phyloP scores from a whole-genome alignment of 176 grass and related monocot species.

The Areca catechu region DNA sequence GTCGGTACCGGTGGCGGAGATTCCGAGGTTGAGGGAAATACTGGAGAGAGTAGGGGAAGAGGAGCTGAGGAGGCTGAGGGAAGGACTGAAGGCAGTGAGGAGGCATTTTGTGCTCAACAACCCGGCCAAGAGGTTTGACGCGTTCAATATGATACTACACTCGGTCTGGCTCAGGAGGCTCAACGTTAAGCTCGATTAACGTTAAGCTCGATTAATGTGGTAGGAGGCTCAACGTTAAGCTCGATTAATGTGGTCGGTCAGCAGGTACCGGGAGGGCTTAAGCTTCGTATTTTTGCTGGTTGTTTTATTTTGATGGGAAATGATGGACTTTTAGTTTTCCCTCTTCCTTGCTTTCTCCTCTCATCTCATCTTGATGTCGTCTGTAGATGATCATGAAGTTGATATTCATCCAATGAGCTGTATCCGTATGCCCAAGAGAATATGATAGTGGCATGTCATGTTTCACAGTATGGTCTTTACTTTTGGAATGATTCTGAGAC shows the following conservation, averaged over 20 bases:
- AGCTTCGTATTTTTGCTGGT: background rate
- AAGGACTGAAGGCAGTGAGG: slow-evolving; percentile 41
- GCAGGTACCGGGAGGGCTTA: background rate
- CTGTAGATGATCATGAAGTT: too few species aligned
- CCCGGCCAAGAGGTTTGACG: slow-evolving; percentile 50
- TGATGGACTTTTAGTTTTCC: too few species aligned
- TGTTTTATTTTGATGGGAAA: too few species aligned
- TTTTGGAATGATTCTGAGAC: too few species aligned
- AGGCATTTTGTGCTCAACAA: slow-evolving; percentile 46
- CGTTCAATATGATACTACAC: slow-evolving; percentile 75
- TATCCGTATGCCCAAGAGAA: too few species aligned
- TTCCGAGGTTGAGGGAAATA: slow-evolving; percentile 37
- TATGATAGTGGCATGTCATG: too few species aligned
- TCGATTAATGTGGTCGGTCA: too few species aligned
- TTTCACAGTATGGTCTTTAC: too few species aligned
- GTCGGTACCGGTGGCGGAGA: slow-evolving; percentile 32
- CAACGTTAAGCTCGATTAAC: slow-evolving; percentile 26
- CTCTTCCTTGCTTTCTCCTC: too few species aligned
- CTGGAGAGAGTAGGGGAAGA: slow-evolving; percentile 30
- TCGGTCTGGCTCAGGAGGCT: slow-evolving; percentile 69
- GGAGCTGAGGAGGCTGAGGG: slow-evolving; percentile 48
- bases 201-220: slow-evolving; percentile 1
- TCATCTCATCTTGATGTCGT: too few species aligned
- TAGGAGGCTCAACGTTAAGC: too few species aligned
- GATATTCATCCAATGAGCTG: too few species aligned